A percentile compares a stretch with the other conserved stretches of the same genome.
These are phyloP conservation scores for Diaporthe vaccinii DNA, from an alignment of 2,329 filamentous ascomycete species.

Conservation along the genomic window DNA sequence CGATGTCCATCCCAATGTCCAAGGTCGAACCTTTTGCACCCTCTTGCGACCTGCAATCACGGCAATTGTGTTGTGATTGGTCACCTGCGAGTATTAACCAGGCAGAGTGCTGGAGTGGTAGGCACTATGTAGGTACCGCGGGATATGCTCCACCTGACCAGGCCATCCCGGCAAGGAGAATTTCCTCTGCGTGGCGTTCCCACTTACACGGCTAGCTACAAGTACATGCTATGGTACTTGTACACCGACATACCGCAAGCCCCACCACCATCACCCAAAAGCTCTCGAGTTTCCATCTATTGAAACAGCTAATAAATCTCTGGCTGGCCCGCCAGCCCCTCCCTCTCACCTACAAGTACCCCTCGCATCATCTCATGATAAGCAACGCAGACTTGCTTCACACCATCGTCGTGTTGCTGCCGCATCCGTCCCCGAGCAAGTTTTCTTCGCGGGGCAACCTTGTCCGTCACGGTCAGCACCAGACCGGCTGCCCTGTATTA, in stretches of 20 bases:
- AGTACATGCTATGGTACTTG: conserved; percentile 25
- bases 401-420: conserved; percentile 37
- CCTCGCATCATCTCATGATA: conserved; percentile 20
- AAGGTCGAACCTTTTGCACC: conserved; percentile 6
- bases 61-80: conserved; percentile 21
- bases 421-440: conserved; percentile 28
- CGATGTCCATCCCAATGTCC: conserved; percentile 25
- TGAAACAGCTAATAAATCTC: conserved; percentile 39
- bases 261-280: conserved; percentile 37
- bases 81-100: conserved; percentile 8
- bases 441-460: conserved; percentile 29
- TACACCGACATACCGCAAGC: conserved; percentile 29
- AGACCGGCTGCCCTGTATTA: conserved; percentile 33
- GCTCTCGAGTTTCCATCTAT: conserved; percentile 37
- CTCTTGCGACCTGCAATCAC: conserved; percentile 8
- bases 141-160: conserved; percentile 12
- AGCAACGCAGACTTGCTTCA: conserved; percentile 35
- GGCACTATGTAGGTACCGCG: conserved; percentile 35
- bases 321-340: conserved; percentile 32
- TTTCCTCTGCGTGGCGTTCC: conserved; percentile 24
- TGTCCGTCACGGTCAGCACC: conserved; percentile 32
- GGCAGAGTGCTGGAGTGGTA: conserved; percentile 12
- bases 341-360: conserved; percentile 34
- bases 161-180: conserved; percentile 23
- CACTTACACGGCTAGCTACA: conserved; percentile 29